These are phyloP conservation scores for Amanita pseudoporphyria DNA, from an alignment of 768 basidiomycete genomes.

Conservation along the genomic window DNA sequence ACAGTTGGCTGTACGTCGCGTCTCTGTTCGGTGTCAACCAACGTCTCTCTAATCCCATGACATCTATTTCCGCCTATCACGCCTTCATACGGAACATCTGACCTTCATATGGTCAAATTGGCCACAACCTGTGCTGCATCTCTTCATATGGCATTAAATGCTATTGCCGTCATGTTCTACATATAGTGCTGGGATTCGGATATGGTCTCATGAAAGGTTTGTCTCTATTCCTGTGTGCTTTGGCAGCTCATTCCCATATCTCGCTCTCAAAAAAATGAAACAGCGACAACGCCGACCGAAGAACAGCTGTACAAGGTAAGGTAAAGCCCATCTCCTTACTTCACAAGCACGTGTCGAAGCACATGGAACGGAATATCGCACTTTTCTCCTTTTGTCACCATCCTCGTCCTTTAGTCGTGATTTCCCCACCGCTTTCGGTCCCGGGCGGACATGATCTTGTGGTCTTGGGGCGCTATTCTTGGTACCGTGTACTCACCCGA, in stretches of 20 bases:
- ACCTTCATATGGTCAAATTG: neutral
- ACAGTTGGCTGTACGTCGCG: constrained; percentile 37
- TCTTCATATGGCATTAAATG: too few relatives aligned
- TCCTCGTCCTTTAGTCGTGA: too few relatives aligned
- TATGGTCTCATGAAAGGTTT: constrained; percentile 55
- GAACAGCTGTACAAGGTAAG: constrained; percentile 45
- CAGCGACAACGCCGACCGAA: constrained; percentile 44
- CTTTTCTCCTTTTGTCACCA: neutral
- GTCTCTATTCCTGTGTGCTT: constrained; percentile 9
- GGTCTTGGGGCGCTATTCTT: neutral
- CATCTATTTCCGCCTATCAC: constrained; percentile 8
- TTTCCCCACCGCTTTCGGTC: constrained; percentile 1
- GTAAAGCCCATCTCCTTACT: constrained; percentile 21
- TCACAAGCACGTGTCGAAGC: neutral
- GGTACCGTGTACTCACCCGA: constrained; percentile 3
- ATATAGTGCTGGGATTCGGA: constrained; percentile 43
- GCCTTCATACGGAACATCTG: neutral
- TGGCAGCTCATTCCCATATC: constrained; percentile 9
- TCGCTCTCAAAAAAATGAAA: too few relatives aligned
- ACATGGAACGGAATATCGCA: too few relatives aligned
- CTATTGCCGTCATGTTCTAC: neutral
- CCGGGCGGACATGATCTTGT: constrained; percentile 1
- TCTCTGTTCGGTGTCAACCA: too few relatives aligned
- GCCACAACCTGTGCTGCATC: neutral
- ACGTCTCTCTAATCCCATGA: neutral